Evolutionary conservation across 805 yeast species (phyloP).

Genomic region (Barnettozyma botsteinii): DNA sequence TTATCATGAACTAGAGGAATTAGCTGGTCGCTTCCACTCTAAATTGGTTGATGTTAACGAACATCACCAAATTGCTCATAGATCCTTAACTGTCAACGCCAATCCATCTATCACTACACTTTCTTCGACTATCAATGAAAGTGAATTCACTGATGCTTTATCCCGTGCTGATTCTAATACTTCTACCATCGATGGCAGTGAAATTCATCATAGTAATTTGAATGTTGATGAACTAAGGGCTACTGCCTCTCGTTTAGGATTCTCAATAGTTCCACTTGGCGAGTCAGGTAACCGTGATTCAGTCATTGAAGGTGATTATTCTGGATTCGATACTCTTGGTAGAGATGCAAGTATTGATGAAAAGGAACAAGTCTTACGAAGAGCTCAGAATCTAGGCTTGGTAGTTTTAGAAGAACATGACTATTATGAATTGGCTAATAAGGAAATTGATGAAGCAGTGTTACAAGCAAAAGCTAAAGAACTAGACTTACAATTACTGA

Average conservation of each 20-base stretch:
- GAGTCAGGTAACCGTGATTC: slow-evolving; percentile 5
- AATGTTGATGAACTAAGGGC: slow-evolving; percentile 17
- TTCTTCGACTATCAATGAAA: slow-evolving; percentile 23
- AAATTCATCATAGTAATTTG: background rate
- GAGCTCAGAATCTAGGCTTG: slow-evolving; percentile 19
- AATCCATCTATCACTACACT: slow-evolving; percentile 23
- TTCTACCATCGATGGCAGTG: slow-evolving; percentile 19
- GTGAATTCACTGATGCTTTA: slow-evolving; percentile 28
- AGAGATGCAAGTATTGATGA: slow-evolving; percentile 5
- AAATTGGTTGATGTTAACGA: slow-evolving; percentile 28
- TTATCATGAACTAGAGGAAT: slow-evolving; percentile 27
- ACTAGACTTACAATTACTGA: slow-evolving; percentile 20
- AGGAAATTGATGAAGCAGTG: background rate
- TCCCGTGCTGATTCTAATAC: slow-evolving; percentile 23
- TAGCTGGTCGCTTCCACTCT: slow-evolving; percentile 32
- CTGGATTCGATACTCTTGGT: slow-evolving; percentile 13
- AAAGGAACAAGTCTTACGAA: slow-evolving; percentile 7
- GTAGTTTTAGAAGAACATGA: slow-evolving; percentile 25
- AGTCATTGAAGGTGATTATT: slow-evolving; percentile 9
- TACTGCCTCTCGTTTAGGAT: slow-evolving; percentile 19
- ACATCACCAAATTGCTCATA: background rate
- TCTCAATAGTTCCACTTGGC: slow-evolving; percentile 12
- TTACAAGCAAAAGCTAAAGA: slow-evolving; percentile 12
- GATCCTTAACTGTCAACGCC: slow-evolving; percentile 10
- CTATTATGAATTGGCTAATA: slow-evolving; percentile 12